A percentile compares a stretch with the other conserved stretches of the same genome.
Evolutionary conservation across 768 basidiomycete genomes (phyloP).

Genomic region (Amyloporia xantha): DNA sequence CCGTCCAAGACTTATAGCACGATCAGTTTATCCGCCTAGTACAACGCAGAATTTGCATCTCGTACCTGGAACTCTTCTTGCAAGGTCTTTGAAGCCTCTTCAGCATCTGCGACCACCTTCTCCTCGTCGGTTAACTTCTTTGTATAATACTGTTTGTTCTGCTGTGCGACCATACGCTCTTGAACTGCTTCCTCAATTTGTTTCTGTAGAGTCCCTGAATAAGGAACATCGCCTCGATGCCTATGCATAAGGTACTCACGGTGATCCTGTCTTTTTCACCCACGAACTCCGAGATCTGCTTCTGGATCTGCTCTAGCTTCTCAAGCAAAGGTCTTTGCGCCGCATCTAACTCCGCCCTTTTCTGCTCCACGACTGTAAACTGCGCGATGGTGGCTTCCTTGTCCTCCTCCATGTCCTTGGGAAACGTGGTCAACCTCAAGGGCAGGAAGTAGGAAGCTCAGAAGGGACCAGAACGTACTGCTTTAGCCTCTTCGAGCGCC

Average conservation of each 20-base stretch:
- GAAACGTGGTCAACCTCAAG: not conserved
- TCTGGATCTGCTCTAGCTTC: constrained; percentile 40
- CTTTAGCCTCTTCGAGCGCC: constrained; percentile 46
- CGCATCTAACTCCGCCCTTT: constrained; percentile 42
- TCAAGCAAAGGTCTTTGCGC: constrained; percentile 36
- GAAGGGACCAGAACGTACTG: constrained; percentile 30
- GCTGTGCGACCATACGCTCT: constrained; percentile 45
- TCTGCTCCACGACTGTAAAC: constrained; percentile 36
- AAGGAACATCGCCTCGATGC: not conserved
- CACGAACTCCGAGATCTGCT: constrained; percentile 45
- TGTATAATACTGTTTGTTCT: constrained; percentile 38
- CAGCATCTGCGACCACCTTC: constrained; percentile 35
- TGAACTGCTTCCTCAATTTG: constrained; percentile 44
- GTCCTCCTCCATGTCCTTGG: constrained; percentile 50
- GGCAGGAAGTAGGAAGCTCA: too few species aligned
- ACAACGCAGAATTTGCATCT: not conserved
- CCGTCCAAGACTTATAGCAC: constrained; percentile 63
- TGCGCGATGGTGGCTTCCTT: constrained; percentile 43
- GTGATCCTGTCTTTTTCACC: constrained; percentile 33
- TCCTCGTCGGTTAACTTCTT: constrained; percentile 48
- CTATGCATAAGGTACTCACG: constrained; percentile 37
- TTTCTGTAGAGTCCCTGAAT: constrained; percentile 30
- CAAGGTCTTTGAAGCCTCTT: constrained; percentile 42
- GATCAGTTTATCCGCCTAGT: not conserved
- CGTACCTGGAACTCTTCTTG: constrained; percentile 57